Evolutionary conservation across 148 eudicot species (phyloP).

Genomic region (Arctostaphylos glauca): DNA sequence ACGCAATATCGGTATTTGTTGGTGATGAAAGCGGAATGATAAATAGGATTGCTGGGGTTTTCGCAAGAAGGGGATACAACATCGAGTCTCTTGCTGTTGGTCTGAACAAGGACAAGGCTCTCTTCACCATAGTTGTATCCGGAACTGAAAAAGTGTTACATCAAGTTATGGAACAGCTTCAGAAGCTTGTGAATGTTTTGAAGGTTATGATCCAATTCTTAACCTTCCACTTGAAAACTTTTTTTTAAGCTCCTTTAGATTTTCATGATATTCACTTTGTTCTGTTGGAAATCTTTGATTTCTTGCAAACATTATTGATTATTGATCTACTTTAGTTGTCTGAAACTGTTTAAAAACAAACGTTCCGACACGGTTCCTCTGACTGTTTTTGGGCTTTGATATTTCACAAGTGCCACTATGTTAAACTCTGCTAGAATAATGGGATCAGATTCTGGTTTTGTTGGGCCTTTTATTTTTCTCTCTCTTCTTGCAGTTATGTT

Average conservation of each 20-base stretch:
- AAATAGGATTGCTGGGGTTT: conserved; percentile 88
- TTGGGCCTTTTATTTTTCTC: not conserved
- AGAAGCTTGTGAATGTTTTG: conserved; percentile 86
- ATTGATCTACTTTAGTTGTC: conserved; percentile 1
- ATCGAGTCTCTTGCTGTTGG: conserved; percentile 99
- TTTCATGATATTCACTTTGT: not conserved
- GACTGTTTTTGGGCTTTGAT: not conserved
- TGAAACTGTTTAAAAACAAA: not conserved
- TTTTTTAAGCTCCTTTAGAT: not conserved
- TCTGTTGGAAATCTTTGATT: not conserved
- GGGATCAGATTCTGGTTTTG: not conserved
- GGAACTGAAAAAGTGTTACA: conserved; percentile 79
- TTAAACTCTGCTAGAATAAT: not conserved
- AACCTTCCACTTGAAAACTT: not conserved
- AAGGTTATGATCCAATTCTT: conserved; percentile 38
- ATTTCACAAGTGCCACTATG: not conserved
- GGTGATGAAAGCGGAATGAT: conserved; percentile 98
- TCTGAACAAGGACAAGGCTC: conserved; percentile 84
- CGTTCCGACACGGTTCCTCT: not conserved
- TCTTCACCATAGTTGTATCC: conserved; percentile 85
- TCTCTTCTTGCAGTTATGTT: not conserved
- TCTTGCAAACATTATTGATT: not conserved
- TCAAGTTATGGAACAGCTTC: conserved; percentile 89
- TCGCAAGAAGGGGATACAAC: conserved; percentile 90
- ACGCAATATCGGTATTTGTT: conserved; percentile 86